A percentile compares a stretch with the other conserved stretches of the same genome.
Evolutionary conservation across 257 asterid species (phyloP).

Genomic region (Forsythia viridissima): DNA sequence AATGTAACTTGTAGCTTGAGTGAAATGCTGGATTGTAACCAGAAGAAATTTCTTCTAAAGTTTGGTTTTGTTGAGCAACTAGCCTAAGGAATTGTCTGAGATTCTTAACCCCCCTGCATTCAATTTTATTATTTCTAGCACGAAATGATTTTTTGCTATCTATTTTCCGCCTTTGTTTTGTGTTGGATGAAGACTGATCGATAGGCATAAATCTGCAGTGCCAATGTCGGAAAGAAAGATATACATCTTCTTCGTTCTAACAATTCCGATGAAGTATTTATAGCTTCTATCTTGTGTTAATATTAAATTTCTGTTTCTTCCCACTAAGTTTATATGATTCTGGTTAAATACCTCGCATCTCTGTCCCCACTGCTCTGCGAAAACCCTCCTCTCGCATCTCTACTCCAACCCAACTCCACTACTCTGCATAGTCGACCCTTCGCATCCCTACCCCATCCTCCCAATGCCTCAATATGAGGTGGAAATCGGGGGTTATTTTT

Average conservation of each 20-base stretch:
- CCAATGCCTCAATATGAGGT: too few species aligned
- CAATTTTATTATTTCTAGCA: background rate
- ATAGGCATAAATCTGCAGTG: background rate
- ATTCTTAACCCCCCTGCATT: background rate
- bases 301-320: too few species aligned
- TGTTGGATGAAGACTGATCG: background rate
- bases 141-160: background rate
- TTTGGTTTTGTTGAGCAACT: constrained; percentile 57
- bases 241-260: background rate
- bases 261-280: too few species aligned
- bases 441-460: too few species aligned
- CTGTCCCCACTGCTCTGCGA: too few species aligned
- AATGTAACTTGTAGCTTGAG: constrained; percentile 72
- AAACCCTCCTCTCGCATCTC: too few species aligned
- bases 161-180: background rate
- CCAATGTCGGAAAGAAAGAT: background rate
- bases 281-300: too few species aligned
- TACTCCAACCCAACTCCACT: too few species aligned
- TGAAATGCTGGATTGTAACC: constrained; percentile 91
- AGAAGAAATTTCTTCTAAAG: constrained; percentile 67
- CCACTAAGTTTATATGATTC: too few species aligned
- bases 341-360: too few species aligned
- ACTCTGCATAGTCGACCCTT: too few species aligned
- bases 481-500: too few species aligned
- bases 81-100: constrained; percentile 3